Conservation (phyloP, 352 stramenopile species). For the Globisporangium parvum region DNA sequence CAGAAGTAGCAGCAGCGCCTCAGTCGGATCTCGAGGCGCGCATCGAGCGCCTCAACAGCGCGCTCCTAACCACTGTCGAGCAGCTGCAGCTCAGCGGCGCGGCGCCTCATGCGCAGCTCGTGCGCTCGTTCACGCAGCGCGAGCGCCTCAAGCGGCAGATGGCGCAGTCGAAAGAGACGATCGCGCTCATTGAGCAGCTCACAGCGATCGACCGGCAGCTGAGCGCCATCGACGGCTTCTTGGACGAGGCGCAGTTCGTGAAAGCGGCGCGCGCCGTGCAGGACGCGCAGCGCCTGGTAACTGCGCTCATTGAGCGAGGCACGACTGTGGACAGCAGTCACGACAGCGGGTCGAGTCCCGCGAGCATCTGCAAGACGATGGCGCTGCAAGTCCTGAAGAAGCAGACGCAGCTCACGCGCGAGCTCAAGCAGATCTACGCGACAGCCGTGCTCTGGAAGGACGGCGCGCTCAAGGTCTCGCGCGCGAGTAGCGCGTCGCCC, state of each 20-base stretch:
- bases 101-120: constrained; percentile 28
- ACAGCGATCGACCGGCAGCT: constrained; percentile 51
- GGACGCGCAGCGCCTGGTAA: constrained; percentile 31
- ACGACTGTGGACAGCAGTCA: constrained; percentile 9
- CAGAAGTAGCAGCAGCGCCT: constrained; percentile 4
- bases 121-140: constrained; percentile 50
- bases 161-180: constrained; percentile 52
- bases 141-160: constrained; percentile 57
- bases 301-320: constrained; percentile 11
- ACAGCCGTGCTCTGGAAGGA: constrained; percentile 37
- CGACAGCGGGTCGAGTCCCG: not conserved
- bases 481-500: not conserved
- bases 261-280: constrained; percentile 32
- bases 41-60: constrained; percentile 33
- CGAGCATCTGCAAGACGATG: constrained; percentile 33
- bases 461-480: constrained; percentile 24
- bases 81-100: constrained; percentile 36
- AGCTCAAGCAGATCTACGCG: constrained; percentile 41
- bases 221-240: constrained; percentile 35
- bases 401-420: constrained; percentile 42
- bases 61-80: constrained; percentile 40
- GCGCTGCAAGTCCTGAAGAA: constrained; percentile 44
- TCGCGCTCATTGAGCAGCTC: constrained; percentile 63
- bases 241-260: constrained; percentile 41
- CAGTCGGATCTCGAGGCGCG: constrained; percentile 43